A percentile compares a stretch with the other conserved stretches of the same genome.
Evolutionary conservation across 495 filamentous ascomycete species (phyloP).

Genomic region (Patellaria atrata): DNA sequence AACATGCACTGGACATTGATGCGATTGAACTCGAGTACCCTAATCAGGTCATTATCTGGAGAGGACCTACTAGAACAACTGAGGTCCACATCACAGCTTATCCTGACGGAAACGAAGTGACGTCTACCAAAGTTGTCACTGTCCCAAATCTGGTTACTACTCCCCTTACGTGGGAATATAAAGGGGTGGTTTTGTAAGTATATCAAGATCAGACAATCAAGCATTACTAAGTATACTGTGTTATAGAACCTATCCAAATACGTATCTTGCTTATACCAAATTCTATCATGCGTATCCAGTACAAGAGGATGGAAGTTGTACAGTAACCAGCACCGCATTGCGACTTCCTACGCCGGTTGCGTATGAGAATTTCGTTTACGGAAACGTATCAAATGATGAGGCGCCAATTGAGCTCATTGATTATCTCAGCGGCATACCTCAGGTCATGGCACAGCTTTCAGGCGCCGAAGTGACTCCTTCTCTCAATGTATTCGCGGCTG

Average conservation of each 20-base stretch:
- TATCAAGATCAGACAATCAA: not conserved
- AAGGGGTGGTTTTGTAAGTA: constrained; percentile 6
- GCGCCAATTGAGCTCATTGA: constrained; percentile 8
- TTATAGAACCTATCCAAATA: constrained; percentile 13
- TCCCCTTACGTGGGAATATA: constrained; percentile 13
- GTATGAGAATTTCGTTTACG: constrained; percentile 3
- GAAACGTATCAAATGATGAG: too few relatives aligned
- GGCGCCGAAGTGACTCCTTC: constrained; percentile 6
- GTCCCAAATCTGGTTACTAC: not conserved
- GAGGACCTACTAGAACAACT: constrained; percentile 5
- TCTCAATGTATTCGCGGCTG: constrained; percentile 13
- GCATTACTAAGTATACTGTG: not conserved
- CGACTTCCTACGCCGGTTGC: constrained; percentile 11
- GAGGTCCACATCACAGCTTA: constrained; percentile 8
- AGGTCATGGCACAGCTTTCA: constrained; percentile 13
- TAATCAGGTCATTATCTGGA: constrained; percentile 8
- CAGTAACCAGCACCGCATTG: constrained; percentile 3
- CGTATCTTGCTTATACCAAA: constrained; percentile 11
- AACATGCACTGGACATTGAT: constrained; percentile 13
- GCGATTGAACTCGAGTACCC: constrained; percentile 14
- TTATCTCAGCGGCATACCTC: constrained; percentile 13
- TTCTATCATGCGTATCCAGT: constrained; percentile 10
- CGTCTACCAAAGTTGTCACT: not conserved
- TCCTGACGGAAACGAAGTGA: constrained; percentile 1
- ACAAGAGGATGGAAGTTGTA: constrained; percentile 6